phyloP scores from a whole-genome alignment of 2,329 filamentous ascomycete species.

The Colletotrichum nymphaeae region DNA sequence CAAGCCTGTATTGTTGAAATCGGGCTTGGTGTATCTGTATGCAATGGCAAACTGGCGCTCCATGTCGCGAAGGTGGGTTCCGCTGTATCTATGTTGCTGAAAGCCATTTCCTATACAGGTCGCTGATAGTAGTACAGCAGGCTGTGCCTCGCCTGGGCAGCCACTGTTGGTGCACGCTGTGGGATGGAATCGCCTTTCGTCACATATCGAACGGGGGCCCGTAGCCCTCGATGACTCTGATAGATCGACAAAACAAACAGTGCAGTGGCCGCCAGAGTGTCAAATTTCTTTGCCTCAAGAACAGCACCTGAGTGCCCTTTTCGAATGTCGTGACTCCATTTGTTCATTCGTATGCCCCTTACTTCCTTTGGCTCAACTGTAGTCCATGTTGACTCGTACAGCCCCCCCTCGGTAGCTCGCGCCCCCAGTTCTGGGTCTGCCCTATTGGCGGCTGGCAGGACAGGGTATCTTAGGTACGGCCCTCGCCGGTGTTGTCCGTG shows the following conservation, averaged over 20 bases:
- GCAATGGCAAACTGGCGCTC: neutral
- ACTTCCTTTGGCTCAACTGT: neutral
- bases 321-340: neutral
- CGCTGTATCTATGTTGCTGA: neutral
- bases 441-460: conserved; percentile 20
- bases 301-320: neutral
- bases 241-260: neutral
- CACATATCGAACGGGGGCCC: neutral
- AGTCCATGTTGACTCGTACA: neutral
- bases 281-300: neutral
- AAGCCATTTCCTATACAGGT: too few relatives aligned
- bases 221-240: neutral
- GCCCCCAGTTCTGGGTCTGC: conserved; percentile 1
- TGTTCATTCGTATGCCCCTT: neutral
- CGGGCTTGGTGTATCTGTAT: neutral
- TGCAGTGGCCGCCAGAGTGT: neutral
- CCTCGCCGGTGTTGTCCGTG: conserved; percentile 33
- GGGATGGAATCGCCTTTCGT: neutral
- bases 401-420: neutral
- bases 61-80: neutral
- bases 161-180: conserved; percentile 10
- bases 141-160: neutral
- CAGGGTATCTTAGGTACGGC: conserved; percentile 29
- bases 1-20: neutral
- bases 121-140: neutral